Base-by-base conservation (phyloP, 768 basidiomycete species). In the Suillus hirtellus region DNA sequence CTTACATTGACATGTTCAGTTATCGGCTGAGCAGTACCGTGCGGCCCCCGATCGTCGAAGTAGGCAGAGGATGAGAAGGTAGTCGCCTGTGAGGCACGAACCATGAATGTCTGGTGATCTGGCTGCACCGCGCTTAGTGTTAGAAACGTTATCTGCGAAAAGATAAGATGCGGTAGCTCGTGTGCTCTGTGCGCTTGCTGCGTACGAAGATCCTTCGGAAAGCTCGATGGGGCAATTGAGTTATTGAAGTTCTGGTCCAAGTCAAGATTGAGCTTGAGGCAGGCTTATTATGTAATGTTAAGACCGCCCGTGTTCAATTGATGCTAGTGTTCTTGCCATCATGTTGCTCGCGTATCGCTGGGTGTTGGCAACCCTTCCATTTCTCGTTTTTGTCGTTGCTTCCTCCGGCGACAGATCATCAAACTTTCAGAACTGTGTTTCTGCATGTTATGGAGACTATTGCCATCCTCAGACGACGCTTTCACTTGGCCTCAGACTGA, bases 1-100 rank as follows among this genome's bases (percentile, higher is more conserved):
- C 86, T 71, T 78, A 92, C 91, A 73, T 92, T 86, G 37, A 93
- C 85, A 34, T 83, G 81, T 73, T 93, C 88, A n/a, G 89, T 87
- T 64, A 93, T 90, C 50, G 91, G 90, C 69, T 91, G 84, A 10
- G 92, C 89, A 54, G 82, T 83, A 1, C 90, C 91, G 71, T 89
- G 81, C 10, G 74, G 64, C 3, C 91, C 91, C 62, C 90, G 83
- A 71, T 93, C 90, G 65, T 86, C 84, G 70, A 94, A 93, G 77
- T 90, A 92, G 3, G 88, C 76, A 12, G 85, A 81, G 31, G 88
- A 81, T 0, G 92, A 93, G 76, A 93, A 93, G 1, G 91, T 90
- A 14, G 75, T 76, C 6, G 78, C 68, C 62, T 80, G 78, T 19
- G 73, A 67, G 12, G 64, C 67, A 40, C 78, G 76, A 60, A 80